These are phyloP conservation scores for Tricholoma matsutake DNA, from an alignment of 768 basidiomycete species.

Conservation along the genomic window DNA sequence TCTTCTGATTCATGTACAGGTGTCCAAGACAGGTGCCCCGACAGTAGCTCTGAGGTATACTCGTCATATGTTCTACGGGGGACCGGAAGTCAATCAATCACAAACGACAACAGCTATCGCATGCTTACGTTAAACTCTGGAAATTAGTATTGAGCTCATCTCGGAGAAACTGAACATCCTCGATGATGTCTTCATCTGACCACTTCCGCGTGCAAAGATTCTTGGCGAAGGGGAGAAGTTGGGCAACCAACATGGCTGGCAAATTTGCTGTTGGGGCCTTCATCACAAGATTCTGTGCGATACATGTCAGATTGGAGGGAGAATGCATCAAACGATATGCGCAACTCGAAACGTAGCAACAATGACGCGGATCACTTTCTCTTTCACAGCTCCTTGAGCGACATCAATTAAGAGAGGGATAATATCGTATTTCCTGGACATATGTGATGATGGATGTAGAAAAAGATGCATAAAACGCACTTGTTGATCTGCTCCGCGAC, in stretches of 20 bases:
- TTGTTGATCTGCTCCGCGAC: slow-evolving; percentile 86
- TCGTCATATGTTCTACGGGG: slow-evolving; percentile 86
- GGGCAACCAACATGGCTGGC: slow-evolving; percentile 87
- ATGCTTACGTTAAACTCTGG: slow-evolving; percentile 82
- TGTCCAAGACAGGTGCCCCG: slow-evolving; percentile 92
- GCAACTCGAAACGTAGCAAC: slow-evolving; percentile 85
- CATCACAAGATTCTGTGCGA: slow-evolving; percentile 75
- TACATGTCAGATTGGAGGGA: slow-evolving; percentile 12
- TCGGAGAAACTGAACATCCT: slow-evolving; percentile 85
- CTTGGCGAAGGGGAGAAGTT: slow-evolving; percentile 83
- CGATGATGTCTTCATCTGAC: slow-evolving; percentile 92
- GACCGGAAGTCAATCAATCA: background rate
- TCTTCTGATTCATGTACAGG: slow-evolving; percentile 95
- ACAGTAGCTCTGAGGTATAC: slow-evolving; percentile 85
- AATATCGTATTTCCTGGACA: slow-evolving; percentile 78
- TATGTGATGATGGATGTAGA: background rate
- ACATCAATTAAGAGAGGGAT: slow-evolving; percentile 81
- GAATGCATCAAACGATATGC: background rate
- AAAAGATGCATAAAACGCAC: slow-evolving; percentile 39
- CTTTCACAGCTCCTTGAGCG: slow-evolving; percentile 89
- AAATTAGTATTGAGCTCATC: slow-evolving; percentile 85
- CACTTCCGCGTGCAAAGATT: slow-evolving; percentile 83
- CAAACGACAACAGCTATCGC: background rate
- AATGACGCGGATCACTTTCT: slow-evolving; percentile 93
- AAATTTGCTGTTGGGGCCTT: slow-evolving; percentile 88